Evolutionary conservation across 257 asterid genomes (phyloP).

Genomic region (Fraxinus anomala): DNA sequence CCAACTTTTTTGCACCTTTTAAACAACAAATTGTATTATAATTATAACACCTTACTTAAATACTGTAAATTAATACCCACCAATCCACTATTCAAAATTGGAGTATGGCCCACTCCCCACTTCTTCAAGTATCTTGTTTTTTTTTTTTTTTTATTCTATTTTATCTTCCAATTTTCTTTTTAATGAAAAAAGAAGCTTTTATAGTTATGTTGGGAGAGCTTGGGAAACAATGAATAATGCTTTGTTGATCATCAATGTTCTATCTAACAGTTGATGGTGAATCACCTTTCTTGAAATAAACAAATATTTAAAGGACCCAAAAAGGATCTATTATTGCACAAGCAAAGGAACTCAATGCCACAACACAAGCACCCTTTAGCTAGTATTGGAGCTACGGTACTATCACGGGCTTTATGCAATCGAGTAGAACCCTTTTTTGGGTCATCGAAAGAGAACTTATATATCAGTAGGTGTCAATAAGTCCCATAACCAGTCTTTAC

Average conservation of each 20-base stretch:
- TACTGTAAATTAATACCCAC: neutral
- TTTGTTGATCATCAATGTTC: too few relatives aligned
- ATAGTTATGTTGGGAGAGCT: too few relatives aligned
- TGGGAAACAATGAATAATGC: too few relatives aligned
- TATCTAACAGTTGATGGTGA: too few relatives aligned
- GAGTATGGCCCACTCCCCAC: neutral
- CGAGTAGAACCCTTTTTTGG: neutral
- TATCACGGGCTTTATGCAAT: neutral
- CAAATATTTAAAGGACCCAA: too few relatives aligned
- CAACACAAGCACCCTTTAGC: neutral
- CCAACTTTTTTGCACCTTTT: constrained; percentile 33
- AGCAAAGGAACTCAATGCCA: neutral
- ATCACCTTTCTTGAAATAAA: neutral
- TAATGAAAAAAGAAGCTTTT: neutral
- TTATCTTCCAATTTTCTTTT: constrained; percentile 4
- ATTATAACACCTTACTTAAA: neutral
- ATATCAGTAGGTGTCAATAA: neutral
- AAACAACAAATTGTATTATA: constrained; percentile 14
- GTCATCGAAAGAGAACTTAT: neutral
- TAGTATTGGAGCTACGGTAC: neutral
- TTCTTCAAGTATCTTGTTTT: too few relatives aligned
- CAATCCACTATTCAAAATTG: neutral
- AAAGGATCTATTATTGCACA: too few relatives aligned
- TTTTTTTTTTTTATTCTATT: neutral
- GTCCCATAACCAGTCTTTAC: neutral